Evolutionary conservation across 2,329 filamentous ascomycete genomes (phyloP), one percentile per base, ranked within the genome.

Genomic region (Dothidotthia symphoricarpi): DNA sequence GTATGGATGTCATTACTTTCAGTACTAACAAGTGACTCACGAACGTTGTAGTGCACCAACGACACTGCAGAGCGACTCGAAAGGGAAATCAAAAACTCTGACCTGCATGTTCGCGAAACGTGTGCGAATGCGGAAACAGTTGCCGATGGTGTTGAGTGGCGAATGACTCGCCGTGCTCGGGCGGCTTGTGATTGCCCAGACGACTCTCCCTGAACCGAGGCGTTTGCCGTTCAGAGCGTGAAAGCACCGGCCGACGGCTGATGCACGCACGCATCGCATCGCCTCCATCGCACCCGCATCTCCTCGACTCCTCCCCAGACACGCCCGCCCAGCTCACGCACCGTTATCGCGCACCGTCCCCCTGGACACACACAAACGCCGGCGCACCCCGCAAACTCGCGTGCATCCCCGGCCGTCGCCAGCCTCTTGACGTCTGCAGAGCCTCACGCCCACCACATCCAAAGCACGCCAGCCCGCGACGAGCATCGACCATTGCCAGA

Each of bases 321-420:
- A 6, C 9, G 5, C 19, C 9, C 19, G 19, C 19, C 19, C 14
- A n/a, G n/a, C n/a, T n/a, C n/a, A n/a, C n/a, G n/a, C n/a, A n/a
- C n/a, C n/a, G 5, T 15, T 5, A 28, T 15, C 26, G 26, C 26
- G 12, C 12, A 15, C 5, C 19, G 19, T 22, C 19, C 14, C 12
- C 24, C 24, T 24, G 28, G 13, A 28, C 22, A n/a, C 25, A 17
- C 28, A 36, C 25, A 36, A 32, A 41, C 29, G 39, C 51, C 47
- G 38, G 51, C 51, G 42, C 50, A 43, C 51, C 53, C 51, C 51
- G 51, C 53, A 53, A 47, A 48, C 47, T 48, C 43, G 43, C 45
- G 39, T 47, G 41, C 37, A 43, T 31, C 36, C 31, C 32, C 42
- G 43, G 37, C 43, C 39, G 38, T 34, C 31, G 41, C 35, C 50